Evolutionary conservation across 2,329 filamentous ascomycete species (phyloP).

Genomic region (Botryotinia convoluta): DNA sequence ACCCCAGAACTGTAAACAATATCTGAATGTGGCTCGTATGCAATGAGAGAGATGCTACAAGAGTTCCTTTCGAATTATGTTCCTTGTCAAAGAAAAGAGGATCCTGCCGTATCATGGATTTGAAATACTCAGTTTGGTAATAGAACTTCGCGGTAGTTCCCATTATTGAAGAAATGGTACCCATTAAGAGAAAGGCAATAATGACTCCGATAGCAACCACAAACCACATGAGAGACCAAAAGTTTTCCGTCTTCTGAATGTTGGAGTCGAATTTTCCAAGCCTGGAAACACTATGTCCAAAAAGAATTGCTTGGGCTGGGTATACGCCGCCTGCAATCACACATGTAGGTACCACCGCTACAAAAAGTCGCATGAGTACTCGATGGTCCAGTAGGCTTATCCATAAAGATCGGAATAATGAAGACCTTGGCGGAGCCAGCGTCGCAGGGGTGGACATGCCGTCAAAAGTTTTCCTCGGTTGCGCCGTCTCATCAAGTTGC

Average conservation of each 20-base stretch:
- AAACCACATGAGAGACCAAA: slow-evolving; percentile 21
- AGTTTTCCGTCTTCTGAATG: slow-evolving; percentile 45
- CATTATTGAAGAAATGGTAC: slow-evolving; percentile 83
- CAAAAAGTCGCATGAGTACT: slow-evolving; percentile 49
- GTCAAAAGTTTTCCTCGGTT: background rate
- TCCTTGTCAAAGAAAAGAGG: slow-evolving; percentile 85
- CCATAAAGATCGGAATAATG: background rate
- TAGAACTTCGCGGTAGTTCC: slow-evolving; percentile 92
- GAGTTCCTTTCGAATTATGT: slow-evolving; percentile 79
- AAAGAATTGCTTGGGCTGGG: slow-evolving; percentile 80
- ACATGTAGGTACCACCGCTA: slow-evolving; percentile 41
- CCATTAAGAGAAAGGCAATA: slow-evolving; percentile 92
- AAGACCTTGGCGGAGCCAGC: background rate
- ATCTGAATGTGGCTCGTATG: slow-evolving; percentile 68
- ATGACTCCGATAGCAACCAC: slow-evolving; percentile 64
- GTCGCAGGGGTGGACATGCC: background rate
- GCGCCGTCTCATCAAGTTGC: slow-evolving; percentile 30
- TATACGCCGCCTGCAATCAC: slow-evolving; percentile 56
- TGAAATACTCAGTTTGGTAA: slow-evolving; percentile 63
- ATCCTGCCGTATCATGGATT: slow-evolving; percentile 83
- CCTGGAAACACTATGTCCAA: slow-evolving; percentile 89
- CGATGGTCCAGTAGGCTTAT: background rate
- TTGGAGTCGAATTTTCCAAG: slow-evolving; percentile 82
- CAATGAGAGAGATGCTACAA: slow-evolving; percentile 83
- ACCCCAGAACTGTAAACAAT: slow-evolving; percentile 42